Base-by-base conservation (phyloP, 176 grass and related monocot species). In the Triticum timopheevii region DNA sequence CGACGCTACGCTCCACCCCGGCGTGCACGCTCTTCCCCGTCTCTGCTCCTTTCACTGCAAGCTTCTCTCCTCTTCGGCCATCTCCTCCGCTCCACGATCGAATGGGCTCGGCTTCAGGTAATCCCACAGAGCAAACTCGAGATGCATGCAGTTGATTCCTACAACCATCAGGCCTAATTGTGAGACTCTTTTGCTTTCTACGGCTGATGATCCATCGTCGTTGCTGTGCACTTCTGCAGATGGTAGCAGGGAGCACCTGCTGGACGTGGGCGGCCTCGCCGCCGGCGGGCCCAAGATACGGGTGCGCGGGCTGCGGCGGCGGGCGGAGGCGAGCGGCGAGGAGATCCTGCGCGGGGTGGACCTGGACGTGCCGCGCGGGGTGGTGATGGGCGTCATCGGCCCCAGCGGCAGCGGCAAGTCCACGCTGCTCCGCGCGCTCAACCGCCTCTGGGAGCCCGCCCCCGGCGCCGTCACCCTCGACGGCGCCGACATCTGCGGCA, bases 371-470 rank as follows among this genome's bases (percentile, higher is more conserved):
- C 96, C 93, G 34, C 74, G 66, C 8, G 96, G 94, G 0, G 85
- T 94, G 10, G 84, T 98, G 12, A 69, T 96, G 82, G 96, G 92
- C 64, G 71, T 96, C 83, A 98, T 98, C 89, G 96, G 96, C 3
- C 96, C 96, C 75, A 98, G 96, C 84, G 96, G 96, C 83, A 98
- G 96, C 93, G 93, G 96, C 80, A 98, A 98, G 89, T 96, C 96
- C 59, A 98, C 96, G 65, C 88, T 98, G 68, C 92, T 98, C 84
- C 92, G 96, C 33, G 88, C 90, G 45, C 88, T 98, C 88, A 98
- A 96, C 87, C 96, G 96, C 31, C 88, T 98, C 44, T 98, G 96
- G 96, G 96, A 98, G 35, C 96, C 96, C 20, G 34, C 86, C 0
- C 86, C 92, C 2, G 92, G 90, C 16, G 81, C 94, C 9, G 93